Conservation (phyloP, 2,329 filamentous ascomycete species). For the Fusarium siculi region DNA sequence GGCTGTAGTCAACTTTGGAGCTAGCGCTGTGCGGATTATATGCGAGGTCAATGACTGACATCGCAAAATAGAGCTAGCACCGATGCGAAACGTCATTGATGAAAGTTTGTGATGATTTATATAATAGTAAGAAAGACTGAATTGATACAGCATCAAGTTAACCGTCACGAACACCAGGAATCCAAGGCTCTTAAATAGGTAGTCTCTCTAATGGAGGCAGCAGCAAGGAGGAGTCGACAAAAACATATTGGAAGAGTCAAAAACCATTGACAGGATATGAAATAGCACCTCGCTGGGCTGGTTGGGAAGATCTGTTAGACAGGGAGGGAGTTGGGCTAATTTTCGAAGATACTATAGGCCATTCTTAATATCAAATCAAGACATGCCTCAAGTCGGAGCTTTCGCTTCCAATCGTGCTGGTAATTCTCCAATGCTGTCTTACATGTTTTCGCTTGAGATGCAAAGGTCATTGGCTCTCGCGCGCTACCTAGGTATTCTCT, state of each 20-base stretch:
- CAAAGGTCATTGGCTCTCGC: not conserved
- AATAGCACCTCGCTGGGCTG: not conserved
- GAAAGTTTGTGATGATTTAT: not conserved
- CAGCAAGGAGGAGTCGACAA: not conserved
- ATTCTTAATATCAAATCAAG: not conserved
- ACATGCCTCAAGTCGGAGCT: not conserved
- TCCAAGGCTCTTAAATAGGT: not conserved
- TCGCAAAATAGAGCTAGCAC: not conserved
- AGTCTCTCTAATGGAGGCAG: not conserved
- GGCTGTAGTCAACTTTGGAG: not conserved
- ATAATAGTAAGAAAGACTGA: rapidly evolving
- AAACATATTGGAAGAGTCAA: not conserved
- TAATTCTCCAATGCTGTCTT: not conserved
- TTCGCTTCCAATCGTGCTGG: not conserved
- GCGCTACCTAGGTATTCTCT: not conserved
- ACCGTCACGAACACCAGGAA: not conserved
- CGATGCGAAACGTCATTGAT: not conserved
- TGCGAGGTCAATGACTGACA: not conserved
- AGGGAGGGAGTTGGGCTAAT: not conserved
- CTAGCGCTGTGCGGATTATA: not conserved
- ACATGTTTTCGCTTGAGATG: not conserved
- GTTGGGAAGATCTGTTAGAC: not conserved
- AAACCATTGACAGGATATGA: not conserved
- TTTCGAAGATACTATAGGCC: not conserved
- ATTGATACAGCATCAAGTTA: not conserved